These are phyloP conservation scores for Trichoderma koningiopsis DNA, from an alignment of 2,329 filamentous ascomycete species.

Conservation along the genomic window DNA sequence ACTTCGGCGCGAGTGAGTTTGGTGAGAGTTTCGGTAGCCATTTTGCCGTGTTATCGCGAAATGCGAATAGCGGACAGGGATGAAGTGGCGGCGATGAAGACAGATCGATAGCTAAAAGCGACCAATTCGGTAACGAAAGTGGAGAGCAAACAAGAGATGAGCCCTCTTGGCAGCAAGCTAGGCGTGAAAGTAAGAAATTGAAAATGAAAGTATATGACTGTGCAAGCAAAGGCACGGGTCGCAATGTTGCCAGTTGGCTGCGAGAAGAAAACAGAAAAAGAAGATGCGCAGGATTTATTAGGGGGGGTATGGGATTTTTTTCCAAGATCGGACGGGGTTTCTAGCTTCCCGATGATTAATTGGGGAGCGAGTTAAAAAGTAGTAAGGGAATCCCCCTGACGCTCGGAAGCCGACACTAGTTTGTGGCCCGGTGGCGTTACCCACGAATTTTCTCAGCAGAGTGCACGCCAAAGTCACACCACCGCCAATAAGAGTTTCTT, in stretches of 20 bases:
- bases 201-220: not conserved
- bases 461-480: conserved; percentile 18
- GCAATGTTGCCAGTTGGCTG: not conserved
- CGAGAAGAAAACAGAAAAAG: not conserved
- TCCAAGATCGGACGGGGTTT: conserved; percentile 17
- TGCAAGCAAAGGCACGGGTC: not conserved
- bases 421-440: conserved; percentile 17
- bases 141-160: not conserved
- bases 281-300: conserved; percentile 13
- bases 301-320: conserved; percentile 7
- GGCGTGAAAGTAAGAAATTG: not conserved
- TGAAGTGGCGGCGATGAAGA: conserved; percentile 25
- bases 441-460: conserved; percentile 11
- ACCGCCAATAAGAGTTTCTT: not conserved
- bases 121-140: not conserved
- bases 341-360: conserved; percentile 23
- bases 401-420: conserved; percentile 22
- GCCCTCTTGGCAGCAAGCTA: conserved; percentile 9
- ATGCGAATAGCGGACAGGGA: conserved; percentile 20
- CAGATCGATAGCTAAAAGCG: conserved; percentile 11
- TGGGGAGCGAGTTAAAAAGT: conserved; percentile 26
- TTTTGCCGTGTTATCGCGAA: conserved; percentile 41
- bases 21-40: conserved; percentile 81
- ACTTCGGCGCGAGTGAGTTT: conserved; percentile 82
- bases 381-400: conserved; percentile 31